These are phyloP conservation scores for Beta vulgaris DNA, from an alignment of 148 eudicot genomes.

Conservation along the genomic window DNA sequence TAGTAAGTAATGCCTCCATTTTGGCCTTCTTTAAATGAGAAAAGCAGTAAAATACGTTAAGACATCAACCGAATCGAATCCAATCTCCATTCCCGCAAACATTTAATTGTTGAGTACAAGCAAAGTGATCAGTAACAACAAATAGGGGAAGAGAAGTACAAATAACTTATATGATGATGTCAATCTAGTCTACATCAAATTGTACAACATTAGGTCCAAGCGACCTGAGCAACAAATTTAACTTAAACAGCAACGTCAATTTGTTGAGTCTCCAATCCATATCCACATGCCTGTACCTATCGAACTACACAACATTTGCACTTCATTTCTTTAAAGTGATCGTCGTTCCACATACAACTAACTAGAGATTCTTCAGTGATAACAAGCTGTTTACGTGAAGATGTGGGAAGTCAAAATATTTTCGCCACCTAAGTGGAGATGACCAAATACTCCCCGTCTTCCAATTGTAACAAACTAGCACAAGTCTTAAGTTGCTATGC, in stretches of 20 bases:
- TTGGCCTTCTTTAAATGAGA: not conserved
- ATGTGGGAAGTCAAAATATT: not conserved
- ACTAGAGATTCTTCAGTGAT: conserved; percentile 6
- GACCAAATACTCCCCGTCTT: not conserved
- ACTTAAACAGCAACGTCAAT: not conserved
- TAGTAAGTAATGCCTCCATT: not conserved
- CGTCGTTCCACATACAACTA: not conserved
- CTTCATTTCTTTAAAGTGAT: not conserved
- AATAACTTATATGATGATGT: not conserved
- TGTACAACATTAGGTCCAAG: conserved; percentile 1
- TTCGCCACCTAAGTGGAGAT: not conserved
- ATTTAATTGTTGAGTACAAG: not conserved
- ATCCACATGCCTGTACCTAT: not conserved
- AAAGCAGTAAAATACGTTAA: not conserved
- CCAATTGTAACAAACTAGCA: not conserved
- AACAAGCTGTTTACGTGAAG: not conserved
- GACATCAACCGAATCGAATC: not conserved
- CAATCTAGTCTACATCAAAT: not conserved
- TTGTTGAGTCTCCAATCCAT: not conserved
- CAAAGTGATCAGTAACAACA: conserved; percentile 2
- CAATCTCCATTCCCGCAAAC: not conserved
- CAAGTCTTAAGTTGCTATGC: too few relatives aligned
- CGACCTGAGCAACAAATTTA: not conserved
- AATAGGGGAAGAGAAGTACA: not conserved
- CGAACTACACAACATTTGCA: not conserved